Evolutionary conservation across 306 rosid species (phyloP), one percentile per base, ranked within the genome.

Genomic region (Acacia crassicarpa): DNA sequence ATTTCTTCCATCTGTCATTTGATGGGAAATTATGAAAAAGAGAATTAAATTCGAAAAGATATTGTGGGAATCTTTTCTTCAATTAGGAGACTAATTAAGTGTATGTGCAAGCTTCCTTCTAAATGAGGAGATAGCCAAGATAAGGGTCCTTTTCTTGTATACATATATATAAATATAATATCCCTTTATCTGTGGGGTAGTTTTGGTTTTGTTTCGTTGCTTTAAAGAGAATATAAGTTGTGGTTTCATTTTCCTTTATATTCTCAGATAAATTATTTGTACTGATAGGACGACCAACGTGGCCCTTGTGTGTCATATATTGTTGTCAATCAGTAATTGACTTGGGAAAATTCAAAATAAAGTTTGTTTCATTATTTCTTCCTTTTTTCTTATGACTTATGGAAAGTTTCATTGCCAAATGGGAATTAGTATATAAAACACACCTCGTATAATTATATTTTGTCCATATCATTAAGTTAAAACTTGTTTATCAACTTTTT

Each of bases 91-190:
- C 5, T 58, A 76, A 16, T 19, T n/a, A 68, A 84, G 69, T 61
- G 38, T 67, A 48, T 38, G 68, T 75, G 38, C 74, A 48, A 84
- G 59, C 86, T 89, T 90, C 85, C 87, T 83, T 87, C 85, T 89
- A 80, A 84, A 81, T 40, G 82, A 86, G 80, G 69, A 20, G 20
- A 63, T 92, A 83, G 86, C 91, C 84, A 84, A 83, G 87, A 84
- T 38, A 44, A 53, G n/a, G 75, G 27, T 63, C 66, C 40, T 72
- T 77, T 80, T 84, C 83, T 82, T 77, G 27, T 59, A 15, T 68
- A 5, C 56, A 16, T 49, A 3, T 46, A 11, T 12, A 12, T 46
- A 14, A 3, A 14, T 13, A 17, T 16, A 19, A 74, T 78, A 77
- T 74, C 76, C 80, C 79, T 79, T 86, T 76, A 73, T 80, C 8